A percentile compares a stretch with the other conserved stretches of the same genome.
Conservation (phyloP, 2,329 filamentous ascomycete species). For the Colletotrichum eremochloae region DNA sequence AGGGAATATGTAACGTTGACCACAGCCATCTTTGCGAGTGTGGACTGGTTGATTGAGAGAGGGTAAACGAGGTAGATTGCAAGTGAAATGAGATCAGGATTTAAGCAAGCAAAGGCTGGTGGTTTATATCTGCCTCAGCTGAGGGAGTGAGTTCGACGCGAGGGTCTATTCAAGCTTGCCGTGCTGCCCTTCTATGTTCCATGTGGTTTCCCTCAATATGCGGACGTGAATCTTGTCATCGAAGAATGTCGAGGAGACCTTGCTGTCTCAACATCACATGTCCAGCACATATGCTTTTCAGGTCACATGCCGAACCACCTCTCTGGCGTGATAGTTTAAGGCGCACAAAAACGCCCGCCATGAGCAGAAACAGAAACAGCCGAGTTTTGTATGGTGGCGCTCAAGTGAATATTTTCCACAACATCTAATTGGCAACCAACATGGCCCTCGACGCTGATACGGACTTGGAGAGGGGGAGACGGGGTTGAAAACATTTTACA, state of each 20-base stretch:
- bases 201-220: neutral
- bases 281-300: neutral
- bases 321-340: neutral
- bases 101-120: neutral
- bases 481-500: too few species aligned
- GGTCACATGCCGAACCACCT: neutral
- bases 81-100: accelerated
- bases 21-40: neutral
- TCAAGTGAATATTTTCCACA: neutral
- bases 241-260: neutral
- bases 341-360: neutral
- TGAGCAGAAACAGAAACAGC: neutral
- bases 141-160: too few species aligned
- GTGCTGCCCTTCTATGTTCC: neutral
- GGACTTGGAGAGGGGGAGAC: neutral
- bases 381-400: neutral
- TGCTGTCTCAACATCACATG: conserved; percentile 17
- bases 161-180: too few species aligned
- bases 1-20: conserved; percentile 13
- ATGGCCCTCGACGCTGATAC: neutral
- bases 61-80: accelerated
- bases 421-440: neutral
- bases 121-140: neutral
- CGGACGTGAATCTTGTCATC: too few species aligned
- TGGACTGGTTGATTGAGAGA: neutral